Base-by-base conservation (phyloP, 371 early-diverging fungal species). In the Haplosporangium sp. region DNA sequence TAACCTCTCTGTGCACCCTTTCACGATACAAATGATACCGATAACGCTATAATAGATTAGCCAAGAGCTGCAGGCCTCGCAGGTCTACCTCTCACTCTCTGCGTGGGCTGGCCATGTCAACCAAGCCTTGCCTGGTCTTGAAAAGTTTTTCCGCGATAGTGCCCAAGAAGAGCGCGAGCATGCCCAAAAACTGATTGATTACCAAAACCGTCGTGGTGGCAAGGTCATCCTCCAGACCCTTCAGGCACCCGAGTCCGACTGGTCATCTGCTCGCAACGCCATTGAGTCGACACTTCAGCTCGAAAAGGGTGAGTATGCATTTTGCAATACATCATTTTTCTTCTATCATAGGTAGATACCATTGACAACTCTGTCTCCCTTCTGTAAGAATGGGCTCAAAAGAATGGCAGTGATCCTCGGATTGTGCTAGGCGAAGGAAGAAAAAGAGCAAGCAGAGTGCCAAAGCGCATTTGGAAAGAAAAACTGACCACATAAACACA, bases 221-320 rank as follows among this genome's bases (percentile, higher is more conserved):
- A 55, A 74, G 20, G 85, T 83, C 57, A 50, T 83, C 29, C 73
- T 89, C 38, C 74, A 82, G 66, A 62, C 74, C 41, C 72, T 82
- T 52, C 80, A 75, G 69, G 80, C 73, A 9, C 82, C 82, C 43
- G 77, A 77, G 84, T 74, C 80, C 55, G 89, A 90, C 48, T 90
- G 89, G 89, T 85, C 86, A 55, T 87, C 88, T 41, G 91, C 91
- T 53, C 84, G 85, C 65, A 86, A 89, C 59, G 89, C 90, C 42
- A 73, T 91, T 56, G 90, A 91, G 80, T 83, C 86, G 20, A 89
- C 89, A 23, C 83, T 91, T 47, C 90, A 91, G 71, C 81, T 91
- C 43, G 91, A 91, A 74, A 89, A 89, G 64, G 85, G 87, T 85
- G 82, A 57, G 67, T 46, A 45, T 18, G 9, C 10, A n/a, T 9